Evolutionary conservation across 2,329 filamentous ascomycete species (phyloP).

Genomic region (Pseudonectria foliicola): DNA sequence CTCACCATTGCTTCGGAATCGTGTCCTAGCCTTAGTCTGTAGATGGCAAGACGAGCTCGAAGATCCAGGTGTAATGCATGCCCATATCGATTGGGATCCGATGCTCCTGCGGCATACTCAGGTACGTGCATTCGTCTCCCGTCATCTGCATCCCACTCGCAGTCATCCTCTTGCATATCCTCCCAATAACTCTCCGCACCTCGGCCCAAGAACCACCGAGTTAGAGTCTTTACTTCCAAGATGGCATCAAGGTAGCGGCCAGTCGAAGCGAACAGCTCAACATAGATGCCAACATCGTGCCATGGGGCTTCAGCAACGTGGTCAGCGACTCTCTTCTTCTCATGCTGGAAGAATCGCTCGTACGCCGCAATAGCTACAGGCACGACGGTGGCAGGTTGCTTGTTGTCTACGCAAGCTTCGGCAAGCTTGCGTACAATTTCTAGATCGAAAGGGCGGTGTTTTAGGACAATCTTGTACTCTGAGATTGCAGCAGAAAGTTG

Average conservation of each 20-base stretch:
- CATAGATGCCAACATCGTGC: constrained; percentile 79
- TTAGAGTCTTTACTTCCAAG: constrained; percentile 59
- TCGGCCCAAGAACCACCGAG: constrained; percentile 77
- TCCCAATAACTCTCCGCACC: constrained; percentile 73
- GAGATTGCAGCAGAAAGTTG: constrained; percentile 45
- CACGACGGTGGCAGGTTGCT: constrained; percentile 33
- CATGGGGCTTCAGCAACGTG: constrained; percentile 48
- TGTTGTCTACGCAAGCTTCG: constrained; percentile 48
- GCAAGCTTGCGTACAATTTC: constrained; percentile 48
- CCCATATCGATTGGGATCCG: constrained; percentile 58
- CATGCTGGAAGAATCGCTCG: constrained; percentile 37
- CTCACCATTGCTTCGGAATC: constrained; percentile 68
- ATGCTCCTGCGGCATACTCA: constrained; percentile 50
- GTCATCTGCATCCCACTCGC: constrained; percentile 79
- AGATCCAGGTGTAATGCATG: constrained; percentile 71
- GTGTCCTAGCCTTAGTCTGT: constrained; percentile 65
- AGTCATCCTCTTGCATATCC: constrained; percentile 60
- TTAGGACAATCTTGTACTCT: constrained; percentile 50
- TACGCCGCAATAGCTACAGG: constrained; percentile 42
- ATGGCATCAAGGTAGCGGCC: constrained; percentile 61
- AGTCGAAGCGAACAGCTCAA: constrained; percentile 67
- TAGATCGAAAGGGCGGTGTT: constrained; percentile 45
- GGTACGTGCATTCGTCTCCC: constrained; percentile 56
- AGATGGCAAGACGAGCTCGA: constrained; percentile 74
- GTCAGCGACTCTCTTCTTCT: constrained; percentile 25